These are phyloP conservation scores for Gliomastix tumulicola DNA, from an alignment of 2,329 filamentous ascomycete genomes.

Conservation along the genomic window DNA sequence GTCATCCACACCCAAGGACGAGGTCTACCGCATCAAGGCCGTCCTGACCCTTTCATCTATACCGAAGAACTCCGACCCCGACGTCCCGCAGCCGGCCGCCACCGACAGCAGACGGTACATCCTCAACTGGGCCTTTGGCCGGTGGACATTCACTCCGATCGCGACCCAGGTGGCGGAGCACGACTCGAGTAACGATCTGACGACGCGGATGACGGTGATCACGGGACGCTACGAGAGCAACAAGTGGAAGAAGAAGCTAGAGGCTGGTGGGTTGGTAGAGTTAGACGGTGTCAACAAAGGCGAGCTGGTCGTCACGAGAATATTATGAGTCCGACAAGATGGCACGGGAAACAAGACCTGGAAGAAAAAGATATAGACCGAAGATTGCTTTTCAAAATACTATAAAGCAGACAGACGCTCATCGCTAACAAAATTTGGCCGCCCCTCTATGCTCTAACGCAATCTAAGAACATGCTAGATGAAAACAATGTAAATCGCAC, in stretches of 20 bases:
- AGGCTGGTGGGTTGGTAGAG: conserved; percentile 47
- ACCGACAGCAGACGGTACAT: conserved; percentile 58
- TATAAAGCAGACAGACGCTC: conserved; percentile 7
- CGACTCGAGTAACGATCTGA: conserved; percentile 44
- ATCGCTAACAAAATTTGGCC: conserved; percentile 6
- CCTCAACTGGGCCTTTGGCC: conserved; percentile 94
- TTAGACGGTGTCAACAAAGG: conserved; percentile 38
- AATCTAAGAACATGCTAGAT: not conserved
- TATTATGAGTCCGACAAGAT: conserved; percentile 26
- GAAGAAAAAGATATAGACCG: not conserved
- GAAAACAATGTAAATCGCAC: not conserved
- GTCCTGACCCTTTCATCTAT: conserved; percentile 40
- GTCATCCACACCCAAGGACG: conserved; percentile 74
- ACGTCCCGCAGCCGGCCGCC: conserved; percentile 24
- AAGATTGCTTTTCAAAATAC: not conserved
- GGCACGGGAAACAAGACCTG: not conserved
- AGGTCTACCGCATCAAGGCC: conserved; percentile 92
- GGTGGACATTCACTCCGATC: conserved; percentile 79
- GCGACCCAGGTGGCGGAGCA: conserved; percentile 37
- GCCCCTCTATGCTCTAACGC: no score
- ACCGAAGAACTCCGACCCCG: conserved; percentile 44
- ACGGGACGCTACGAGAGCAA: conserved; percentile 65
- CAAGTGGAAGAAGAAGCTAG: conserved; percentile 71
- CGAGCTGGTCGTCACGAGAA: conserved; percentile 43
- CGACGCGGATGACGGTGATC: conserved; percentile 68